Conservation (phyloP, 495 filamentous ascomycete species). For the Annulohypoxylon nitens region DNA sequence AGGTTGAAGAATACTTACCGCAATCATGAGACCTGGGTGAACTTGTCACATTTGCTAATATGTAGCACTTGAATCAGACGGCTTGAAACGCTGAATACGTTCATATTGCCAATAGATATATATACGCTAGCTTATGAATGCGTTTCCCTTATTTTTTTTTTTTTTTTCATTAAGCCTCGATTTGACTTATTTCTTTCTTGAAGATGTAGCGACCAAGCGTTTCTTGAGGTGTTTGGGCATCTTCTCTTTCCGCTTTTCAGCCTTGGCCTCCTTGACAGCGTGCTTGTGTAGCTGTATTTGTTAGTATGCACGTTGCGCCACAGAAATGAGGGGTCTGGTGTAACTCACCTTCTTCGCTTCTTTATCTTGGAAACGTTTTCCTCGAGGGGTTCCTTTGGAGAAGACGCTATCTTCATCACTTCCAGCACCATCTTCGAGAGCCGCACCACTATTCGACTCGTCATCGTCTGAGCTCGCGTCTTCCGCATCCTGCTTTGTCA, state of each 20-base stretch:
- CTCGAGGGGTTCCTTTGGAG: slow-evolving; percentile 77
- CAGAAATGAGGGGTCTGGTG: background rate
- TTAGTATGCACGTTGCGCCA: slow-evolving; percentile 32
- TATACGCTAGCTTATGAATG: background rate
- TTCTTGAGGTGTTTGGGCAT: slow-evolving; percentile 97
- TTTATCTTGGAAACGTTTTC: slow-evolving; percentile 93
- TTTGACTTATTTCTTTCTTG: slow-evolving; percentile 55
- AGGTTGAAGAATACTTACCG: slow-evolving; percentile 1
- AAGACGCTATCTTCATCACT: slow-evolving; percentile 66
- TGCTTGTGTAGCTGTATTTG: slow-evolving; percentile 77
- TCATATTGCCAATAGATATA: background rate
- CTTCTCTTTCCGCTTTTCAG: slow-evolving; percentile 90
- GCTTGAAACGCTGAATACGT: background rate
- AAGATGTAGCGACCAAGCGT: slow-evolving; percentile 67
- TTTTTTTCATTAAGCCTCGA: slow-evolving; percentile 19
- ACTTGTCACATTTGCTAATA: background rate
- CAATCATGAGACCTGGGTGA: background rate
- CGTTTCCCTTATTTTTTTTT: slow-evolving; percentile 2
- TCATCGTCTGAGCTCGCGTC: slow-evolving; percentile 54
- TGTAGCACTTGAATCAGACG: background rate
- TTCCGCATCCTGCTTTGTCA: slow-evolving; percentile 52
- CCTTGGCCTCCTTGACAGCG: slow-evolving; percentile 93
- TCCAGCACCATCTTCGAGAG: slow-evolving; percentile 65
- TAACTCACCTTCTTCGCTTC: slow-evolving; percentile 77
- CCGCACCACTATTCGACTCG: slow-evolving; percentile 55